phyloP scores from a whole-genome alignment of 2,329 filamentous ascomycete species.

The Sclerotiophoma versabilis region DNA sequence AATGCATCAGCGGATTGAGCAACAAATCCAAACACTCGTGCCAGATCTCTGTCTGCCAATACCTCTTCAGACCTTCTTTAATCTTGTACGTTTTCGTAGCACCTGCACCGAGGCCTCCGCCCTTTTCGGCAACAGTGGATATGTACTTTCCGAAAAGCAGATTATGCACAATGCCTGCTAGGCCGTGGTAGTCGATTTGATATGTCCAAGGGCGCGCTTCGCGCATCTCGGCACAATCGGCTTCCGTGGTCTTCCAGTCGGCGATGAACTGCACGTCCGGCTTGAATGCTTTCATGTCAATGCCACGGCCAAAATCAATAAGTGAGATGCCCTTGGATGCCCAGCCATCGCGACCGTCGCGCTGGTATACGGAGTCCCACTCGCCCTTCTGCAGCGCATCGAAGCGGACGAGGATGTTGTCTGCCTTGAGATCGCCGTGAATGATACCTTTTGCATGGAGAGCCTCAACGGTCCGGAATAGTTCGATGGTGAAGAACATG shows the following conservation, averaged over 20 bases:
- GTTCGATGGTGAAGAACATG: constrained; percentile 95
- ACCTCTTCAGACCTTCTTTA: constrained; percentile 84
- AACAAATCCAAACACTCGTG: constrained; percentile 80
- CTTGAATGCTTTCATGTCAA: constrained; percentile 88
- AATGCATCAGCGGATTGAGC: constrained; percentile 77
- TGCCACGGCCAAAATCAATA: constrained; percentile 93
- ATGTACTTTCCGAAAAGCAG: constrained; percentile 96
- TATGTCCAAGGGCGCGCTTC: constrained; percentile 96
- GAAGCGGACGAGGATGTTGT: constrained; percentile 92
- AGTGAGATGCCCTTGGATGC: constrained; percentile 77
- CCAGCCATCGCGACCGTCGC: constrained; percentile 81
- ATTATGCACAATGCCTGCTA: constrained; percentile 86
- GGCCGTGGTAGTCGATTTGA: constrained; percentile 94
- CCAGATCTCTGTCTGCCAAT: constrained; percentile 98
- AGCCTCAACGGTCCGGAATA: constrained; percentile 87
- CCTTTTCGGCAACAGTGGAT: constrained; percentile 67
- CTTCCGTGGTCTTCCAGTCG: constrained; percentile 87
- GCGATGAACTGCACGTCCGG: constrained; percentile 86
- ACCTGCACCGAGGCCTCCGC: constrained; percentile 62
- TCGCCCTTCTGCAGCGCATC: constrained; percentile 59
- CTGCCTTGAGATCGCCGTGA: constrained; percentile 93
- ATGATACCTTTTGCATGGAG: constrained; percentile 81
- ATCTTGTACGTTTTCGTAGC: constrained; percentile 76
- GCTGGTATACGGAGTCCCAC: constrained; percentile 71
- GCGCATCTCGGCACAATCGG: constrained; percentile 95